Base-by-base conservation (phyloP, 768 basidiomycete species). In the Gloeophyllum trabeum region DNA sequence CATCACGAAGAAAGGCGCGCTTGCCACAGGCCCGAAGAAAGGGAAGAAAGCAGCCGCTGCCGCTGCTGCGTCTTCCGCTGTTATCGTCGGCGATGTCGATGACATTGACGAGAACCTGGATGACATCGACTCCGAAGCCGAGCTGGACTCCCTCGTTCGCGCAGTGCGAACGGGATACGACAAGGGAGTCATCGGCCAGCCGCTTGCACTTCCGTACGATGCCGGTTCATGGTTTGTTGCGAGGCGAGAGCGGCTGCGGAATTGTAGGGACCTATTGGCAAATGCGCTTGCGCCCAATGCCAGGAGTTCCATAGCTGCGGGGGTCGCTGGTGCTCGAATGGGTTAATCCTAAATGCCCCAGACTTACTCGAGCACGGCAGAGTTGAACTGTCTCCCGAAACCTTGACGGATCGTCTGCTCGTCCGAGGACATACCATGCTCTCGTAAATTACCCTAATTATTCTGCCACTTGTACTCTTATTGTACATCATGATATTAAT, bases 221-320 rank as follows among this genome's bases (percentile, higher is more conserved):
- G 75, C 79, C 16, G 70, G 83, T 24, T 80, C 76, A n/a, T 85
- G 81, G 82, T 91, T 88, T 56, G 80, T 86, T 24, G 74, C 75
- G 43, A 68, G 88, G 18, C 65, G 87, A 42, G 81, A 86, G 52
- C 72, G 81, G 21, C 44, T 73, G 43, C 60, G 67, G 41, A 67
- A 63, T 14, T 63, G 61, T 46, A 48, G 56, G 35, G 59, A 61
- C 20, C 46, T 59, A 6, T 47, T 61, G 35, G 53, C 54, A 6
- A 52, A 51, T 13, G 58, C 60, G 19, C 46, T 63, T 1, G 55
- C 56, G 54, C 49, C 54, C 2, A 13, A 12, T 21, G 28, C 10
- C 10, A 32, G 28, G 16, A 32, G 28, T 16, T 32, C 28, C 10
- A 32, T 32, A 16, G 28, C 28, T 10, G 28, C 28, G 28, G 28